A percentile compares a stretch with the other conserved stretches of the same genome.
Conservation (phyloP, 768 basidiomycete species). For the Xerocomellus amylosporus region DNA sequence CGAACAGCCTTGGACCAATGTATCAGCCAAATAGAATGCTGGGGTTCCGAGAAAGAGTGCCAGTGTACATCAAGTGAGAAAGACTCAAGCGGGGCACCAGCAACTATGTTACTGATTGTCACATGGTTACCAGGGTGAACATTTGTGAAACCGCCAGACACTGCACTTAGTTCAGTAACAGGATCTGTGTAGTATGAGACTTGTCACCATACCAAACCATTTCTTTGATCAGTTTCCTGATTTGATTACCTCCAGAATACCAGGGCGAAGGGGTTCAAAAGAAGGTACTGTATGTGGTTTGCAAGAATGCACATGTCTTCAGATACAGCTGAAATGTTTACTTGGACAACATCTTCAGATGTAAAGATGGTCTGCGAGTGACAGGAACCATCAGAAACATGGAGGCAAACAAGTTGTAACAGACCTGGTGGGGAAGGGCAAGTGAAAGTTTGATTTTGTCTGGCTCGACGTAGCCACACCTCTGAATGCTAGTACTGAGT, state of each 20-base stretch:
- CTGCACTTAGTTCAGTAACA: conserved; percentile 38
- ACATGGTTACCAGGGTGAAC: conserved; percentile 96
- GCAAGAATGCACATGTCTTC: conserved; percentile 99
- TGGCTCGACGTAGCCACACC: conserved; percentile 73
- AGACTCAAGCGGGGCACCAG: conserved; percentile 86
- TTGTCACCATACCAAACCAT: conserved; percentile 81
- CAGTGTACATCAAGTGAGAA: conserved; percentile 81
- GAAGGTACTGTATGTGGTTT: conserved; percentile 96
- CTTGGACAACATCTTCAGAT: conserved; percentile 89
- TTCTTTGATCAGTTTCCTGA: conserved; percentile 74
- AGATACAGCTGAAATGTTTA: conserved; percentile 88
- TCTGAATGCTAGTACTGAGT: conserved; percentile 41
- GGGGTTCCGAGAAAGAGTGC: conserved; percentile 3
- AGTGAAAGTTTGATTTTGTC: conserved; percentile 54
- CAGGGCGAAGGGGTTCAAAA: conserved; percentile 89
- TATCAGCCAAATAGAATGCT: not conserved
- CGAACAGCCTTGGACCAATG: conserved; percentile 68
- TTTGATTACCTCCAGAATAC: conserved; percentile 93
- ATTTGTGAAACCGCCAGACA: conserved; percentile 93
- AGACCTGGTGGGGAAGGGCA: conserved; percentile 84
- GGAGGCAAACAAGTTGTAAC: conserved; percentile 25
- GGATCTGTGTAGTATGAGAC: not conserved
- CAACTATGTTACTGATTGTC: conserved; percentile 88
- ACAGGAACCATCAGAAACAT: conserved; percentile 10
- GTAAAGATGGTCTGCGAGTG: conserved; percentile 75